Percentiles rank a stretch among this genome's conserved stretches.
Evolutionary conservation across 1,284 basidiomycete genomes (phyloP).

Genomic region (Trichosporon faecale): DNA sequence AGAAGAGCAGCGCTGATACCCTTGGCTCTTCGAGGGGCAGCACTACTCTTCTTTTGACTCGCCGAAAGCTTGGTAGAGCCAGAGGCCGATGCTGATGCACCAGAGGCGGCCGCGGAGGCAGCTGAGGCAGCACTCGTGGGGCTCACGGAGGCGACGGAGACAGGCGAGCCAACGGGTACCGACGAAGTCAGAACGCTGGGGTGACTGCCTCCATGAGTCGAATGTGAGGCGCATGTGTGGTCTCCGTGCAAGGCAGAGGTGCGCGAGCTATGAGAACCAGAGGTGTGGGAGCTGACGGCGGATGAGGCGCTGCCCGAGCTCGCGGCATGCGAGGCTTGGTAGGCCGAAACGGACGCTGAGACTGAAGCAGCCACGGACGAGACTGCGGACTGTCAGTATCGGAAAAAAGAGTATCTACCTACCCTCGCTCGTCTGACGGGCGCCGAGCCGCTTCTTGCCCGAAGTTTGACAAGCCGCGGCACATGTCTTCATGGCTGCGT

Average conservation of each 20-base stretch:
- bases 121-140: not conserved
- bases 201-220: not conserved
- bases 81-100: not conserved
- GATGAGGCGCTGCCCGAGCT: not conserved
- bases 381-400: not conserved
- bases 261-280: not conserved
- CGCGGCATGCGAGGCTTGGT: not conserved
- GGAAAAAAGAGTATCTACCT: not conserved
- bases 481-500: not conserved
- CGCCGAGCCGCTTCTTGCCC: not conserved
- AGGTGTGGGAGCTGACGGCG: not conserved
- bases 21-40: not conserved
- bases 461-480: not conserved
- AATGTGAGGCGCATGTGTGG: not conserved
- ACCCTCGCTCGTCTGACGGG: not conserved
- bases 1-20: not conserved
- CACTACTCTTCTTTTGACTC: not conserved
- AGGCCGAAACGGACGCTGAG: not conserved
- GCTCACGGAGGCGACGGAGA: too few species aligned
- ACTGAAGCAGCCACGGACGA: not conserved
- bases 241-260: not conserved
- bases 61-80: not conserved
- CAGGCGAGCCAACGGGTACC: too few species aligned
- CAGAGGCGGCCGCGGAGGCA: not conserved
- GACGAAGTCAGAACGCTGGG: too few species aligned